Base-by-base conservation (phyloP, 805 yeast genomes). In the Saccharomycopsis babjevae region DNA sequence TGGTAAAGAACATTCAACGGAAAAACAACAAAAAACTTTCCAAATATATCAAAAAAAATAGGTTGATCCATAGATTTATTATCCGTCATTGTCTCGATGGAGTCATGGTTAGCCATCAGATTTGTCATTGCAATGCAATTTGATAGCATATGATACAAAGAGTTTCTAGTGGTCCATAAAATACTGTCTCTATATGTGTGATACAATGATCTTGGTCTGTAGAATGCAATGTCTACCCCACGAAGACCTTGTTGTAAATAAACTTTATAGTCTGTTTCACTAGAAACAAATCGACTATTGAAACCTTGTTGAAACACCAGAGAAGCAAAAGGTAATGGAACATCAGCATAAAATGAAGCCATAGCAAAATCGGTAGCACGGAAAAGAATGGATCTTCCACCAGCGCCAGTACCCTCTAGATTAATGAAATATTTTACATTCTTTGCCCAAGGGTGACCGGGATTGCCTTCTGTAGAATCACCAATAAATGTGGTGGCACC, bases 321-420 rank as follows among this genome's bases (percentile, higher is more conserved):
- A 60, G 83, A 82, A 3, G 88, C 97, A 74, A 83, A 89, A 0
- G 97, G 97, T 55, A 76, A 67, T 2, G 66, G 76, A 2, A 77
- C 76, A 25, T 77, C 71, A 64, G 80, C 79, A 62, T 76, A 82
- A 65, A 82, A 79, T 62, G 80, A 79, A 1, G 87, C 83, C 13
- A 89, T 82, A 1, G 88, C 88, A 64, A 78, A 79, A 69, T 90
- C 96, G 0, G 96, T 83, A n/a, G 91, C 84, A 71, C 97, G 80
- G 71, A 92, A 90, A 57, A 91, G 73, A 22, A 89, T 77, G 1
- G 97, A 88, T 66, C 86, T 83, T 3, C 94, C 92, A 30, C 97
- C 97, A 1, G 94, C 87, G 1, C 97, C 97, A 0, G 97, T 89
- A 18, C 97, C 97, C 75, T 91, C 97, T 64, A 91, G 74, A 70